Evolutionary conservation across 2,329 filamentous ascomycete genomes (phyloP), one percentile per base, ranked within the genome.

Genomic region (Fusarium sp.): DNA sequence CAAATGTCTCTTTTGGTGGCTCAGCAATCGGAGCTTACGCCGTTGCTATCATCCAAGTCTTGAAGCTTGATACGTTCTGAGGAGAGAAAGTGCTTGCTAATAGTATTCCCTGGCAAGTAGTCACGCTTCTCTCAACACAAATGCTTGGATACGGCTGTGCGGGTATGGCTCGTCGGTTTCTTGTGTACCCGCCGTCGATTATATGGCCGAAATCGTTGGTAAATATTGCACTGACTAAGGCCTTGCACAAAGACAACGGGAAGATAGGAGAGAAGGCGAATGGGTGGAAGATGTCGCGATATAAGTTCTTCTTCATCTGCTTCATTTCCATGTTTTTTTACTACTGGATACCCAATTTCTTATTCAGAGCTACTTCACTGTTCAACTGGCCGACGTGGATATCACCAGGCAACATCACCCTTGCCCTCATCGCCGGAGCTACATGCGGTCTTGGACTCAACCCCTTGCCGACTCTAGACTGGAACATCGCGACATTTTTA

Each of bases 371-470:
- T 3, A 68, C 86, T 6, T 79, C 78, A 4, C 62, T 78, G 19
- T 87, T 86, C 71, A 83, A 81, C 73, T 87, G 84, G 83, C 78
- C 84, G 28, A 82, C 81, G 1, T 87, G 84, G 84, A 85, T 86
- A 46, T 76, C 80, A 0, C 84, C 83, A 0, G 68, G 76, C 28
- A 83, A 78, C 46, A 65, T 77, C 28, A 77, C 73, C 3, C 71
- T 82, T 2, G 76, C 76, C 9, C 61, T 78, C 9, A 71, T 83
- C 21, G 71, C 76, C 1, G 81, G 81, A 7, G 74, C 75, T 14
- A 76, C 74, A 1, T 80, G 76, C 14, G 80, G 80, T 3, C 67
- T 83, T 3, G 81, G 80, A 2, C 44, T 82, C 22, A 81, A 81
- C 47, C 78, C 77, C 1, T 42, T 79, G 1, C 78, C 80, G 1